These are phyloP conservation scores for Eucalyptus grandis DNA, from an alignment of 345 rosid genomes.

Conservation along the genomic window DNA sequence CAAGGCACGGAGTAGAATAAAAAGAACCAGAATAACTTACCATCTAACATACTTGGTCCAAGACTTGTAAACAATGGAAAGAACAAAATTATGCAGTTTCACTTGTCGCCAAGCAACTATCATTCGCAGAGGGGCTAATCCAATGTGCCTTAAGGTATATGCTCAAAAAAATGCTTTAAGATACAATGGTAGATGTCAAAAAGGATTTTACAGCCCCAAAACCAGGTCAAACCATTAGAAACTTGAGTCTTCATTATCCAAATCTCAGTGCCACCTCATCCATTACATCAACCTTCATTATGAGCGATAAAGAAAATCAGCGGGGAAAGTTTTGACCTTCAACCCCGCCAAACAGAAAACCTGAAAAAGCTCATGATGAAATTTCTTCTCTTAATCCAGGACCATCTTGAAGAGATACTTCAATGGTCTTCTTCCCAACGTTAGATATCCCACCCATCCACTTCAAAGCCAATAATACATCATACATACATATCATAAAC, in stretches of 20 bases:
- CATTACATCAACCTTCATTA: not conserved
- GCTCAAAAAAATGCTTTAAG: not conserved
- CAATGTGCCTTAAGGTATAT: not conserved
- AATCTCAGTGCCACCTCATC: not conserved
- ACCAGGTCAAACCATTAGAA: not conserved
- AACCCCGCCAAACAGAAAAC: not conserved
- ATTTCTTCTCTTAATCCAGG: not conserved
- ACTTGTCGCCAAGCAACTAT: not conserved
- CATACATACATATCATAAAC: not conserved
- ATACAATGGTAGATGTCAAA: not conserved
- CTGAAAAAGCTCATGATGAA: not conserved
- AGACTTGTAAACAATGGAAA: not conserved
- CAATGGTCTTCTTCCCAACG: not conserved
- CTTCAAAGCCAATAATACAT: not conserved
- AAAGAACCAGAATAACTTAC: not conserved
- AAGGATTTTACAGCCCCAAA: not conserved
- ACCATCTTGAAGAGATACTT: not conserved
- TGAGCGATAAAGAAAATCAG: not conserved
- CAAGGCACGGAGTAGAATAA: not conserved
- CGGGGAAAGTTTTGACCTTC: not conserved
- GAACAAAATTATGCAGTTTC: not conserved
- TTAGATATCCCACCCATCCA: not conserved
- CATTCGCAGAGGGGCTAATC: not conserved
- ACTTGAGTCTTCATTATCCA: not conserved
- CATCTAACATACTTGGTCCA: not conserved